Evolutionary conservation across 2,329 filamentous ascomycete genomes (phyloP).

Genomic region (Lomentospora prolificans): DNA sequence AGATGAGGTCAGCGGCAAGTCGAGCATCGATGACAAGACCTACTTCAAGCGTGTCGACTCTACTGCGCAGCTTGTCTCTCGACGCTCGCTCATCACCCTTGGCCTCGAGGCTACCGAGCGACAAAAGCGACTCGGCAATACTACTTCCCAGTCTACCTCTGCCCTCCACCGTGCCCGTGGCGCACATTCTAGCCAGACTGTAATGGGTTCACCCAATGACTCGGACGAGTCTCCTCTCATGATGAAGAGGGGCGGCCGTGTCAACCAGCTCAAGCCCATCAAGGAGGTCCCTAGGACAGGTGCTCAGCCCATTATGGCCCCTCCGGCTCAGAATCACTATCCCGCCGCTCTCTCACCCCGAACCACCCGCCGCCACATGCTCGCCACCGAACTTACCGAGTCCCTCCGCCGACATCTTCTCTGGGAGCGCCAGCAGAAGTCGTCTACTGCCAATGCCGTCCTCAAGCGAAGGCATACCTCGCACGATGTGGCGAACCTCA

Average conservation of each 20-base stretch:
- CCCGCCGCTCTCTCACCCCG: slow-evolving; percentile 78
- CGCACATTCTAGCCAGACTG: slow-evolving; percentile 23
- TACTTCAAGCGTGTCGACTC: slow-evolving; percentile 90
- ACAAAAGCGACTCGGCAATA: slow-evolving; percentile 57
- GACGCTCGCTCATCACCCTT: slow-evolving; percentile 79
- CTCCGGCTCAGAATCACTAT: slow-evolving; percentile 52
- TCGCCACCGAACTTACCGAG: slow-evolving; percentile 87
- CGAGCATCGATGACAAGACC: slow-evolving; percentile 68
- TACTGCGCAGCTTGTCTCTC: slow-evolving; percentile 71
- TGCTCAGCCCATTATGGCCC: slow-evolving; percentile 70
- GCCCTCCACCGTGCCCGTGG: slow-evolving; percentile 56
- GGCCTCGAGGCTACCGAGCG: slow-evolving; percentile 74
- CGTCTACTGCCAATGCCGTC: slow-evolving; percentile 76
- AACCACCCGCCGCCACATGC: slow-evolving; percentile 90
- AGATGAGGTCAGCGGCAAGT: slow-evolving; percentile 71
- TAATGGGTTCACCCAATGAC: slow-evolving; percentile 41
- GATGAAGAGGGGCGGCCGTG: slow-evolving; percentile 42
- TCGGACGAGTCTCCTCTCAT: slow-evolving; percentile 53
- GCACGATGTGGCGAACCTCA: slow-evolving; percentile 80
- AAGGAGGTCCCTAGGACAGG: slow-evolving; percentile 55
- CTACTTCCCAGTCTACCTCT: slow-evolving; percentile 57
- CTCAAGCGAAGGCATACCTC: slow-evolving; percentile 85
- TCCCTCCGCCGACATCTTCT: slow-evolving; percentile 84
- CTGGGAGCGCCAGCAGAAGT: slow-evolving; percentile 93
- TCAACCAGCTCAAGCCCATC: slow-evolving; percentile 40